Base-by-base conservation (phyloP, 495 filamentous ascomycete genomes). In the Penicillium ochrochloron region DNA sequence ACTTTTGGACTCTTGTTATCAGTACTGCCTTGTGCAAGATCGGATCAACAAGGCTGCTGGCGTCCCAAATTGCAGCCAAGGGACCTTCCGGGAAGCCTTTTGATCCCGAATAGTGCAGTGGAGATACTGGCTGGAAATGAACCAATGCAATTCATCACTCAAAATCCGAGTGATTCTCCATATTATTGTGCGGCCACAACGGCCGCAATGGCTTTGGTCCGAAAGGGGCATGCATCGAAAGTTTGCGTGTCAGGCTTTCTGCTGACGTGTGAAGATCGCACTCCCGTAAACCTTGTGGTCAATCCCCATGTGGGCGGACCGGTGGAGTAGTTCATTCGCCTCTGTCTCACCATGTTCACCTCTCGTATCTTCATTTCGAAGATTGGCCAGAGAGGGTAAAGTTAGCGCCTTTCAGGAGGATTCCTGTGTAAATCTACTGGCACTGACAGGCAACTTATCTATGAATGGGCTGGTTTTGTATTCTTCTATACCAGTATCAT, bases 201-300 rank as follows among this genome's bases (percentile, higher is more conserved):
- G 29, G n/a, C 19, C 17, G 31, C 37, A 35, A 56, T 11, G 11
- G 15, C 33, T 34, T 56, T 19, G 17, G 53, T n/a, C 31, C 53
- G 53, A 56, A 56, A 34, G 31, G 31, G 33, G 53, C n/a, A 56
- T 34, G 53, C 29, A 34, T 37, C 17, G 11, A 35, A 37, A 21
- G 33, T 21, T 56, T 33, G 7, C n/a, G 12, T 19, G 19, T 31
- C n/a, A n/a, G n/a, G 53, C 23, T 56, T 9, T 34, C 33, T 56
- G 53, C 53, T 56, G 53, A 56, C 53, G 53, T 56, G 53, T 35
- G n/a, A 37, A 56, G 19, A 48, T 56, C 31, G 53, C 52, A n/a
- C 31, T 54, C 31, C 31, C 53, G 33, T 6, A 56, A 56, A 56
- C 53, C 53, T 56, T 37, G n/a, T 56, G 31, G 53, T 37, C 19